Base-by-base conservation (phyloP, 495 filamentous ascomycete genomes). In the Hypoxylon lienhwacheense region DNA sequence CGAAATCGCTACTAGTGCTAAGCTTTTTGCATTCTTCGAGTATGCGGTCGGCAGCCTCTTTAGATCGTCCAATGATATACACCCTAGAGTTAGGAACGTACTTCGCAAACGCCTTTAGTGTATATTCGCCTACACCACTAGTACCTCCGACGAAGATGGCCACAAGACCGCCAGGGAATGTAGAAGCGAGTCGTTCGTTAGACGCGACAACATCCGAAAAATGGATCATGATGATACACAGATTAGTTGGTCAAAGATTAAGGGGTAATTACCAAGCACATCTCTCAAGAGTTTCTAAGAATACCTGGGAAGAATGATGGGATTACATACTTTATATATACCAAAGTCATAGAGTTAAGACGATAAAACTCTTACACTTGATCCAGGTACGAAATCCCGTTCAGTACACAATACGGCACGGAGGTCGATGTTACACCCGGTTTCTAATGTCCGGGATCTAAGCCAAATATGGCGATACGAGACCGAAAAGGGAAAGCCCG, bases 61-160 rank as follows among this genome's bases (percentile, higher is more conserved):
- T 62, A 1, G 66, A 71, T 43, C 71, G 70, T 25, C 72, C 74
- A 17, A 73, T 16, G 36, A 77, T 73, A 57, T 70, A 79, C 67
- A 52, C 79, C 59, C 29, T 83, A 51, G 58, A 81, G 29, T 70
- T 62, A 2, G 59, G 19, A 5, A 80, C 73, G 33, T 75, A 46
- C 8, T 73, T 66, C 5, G 76, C 76, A 43, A 87, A 80, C 12
- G 74, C 58, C 40, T 66, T 76, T 29, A 85, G 73, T 3, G 81
- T 83, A 33, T 73, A 61, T 52, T 78, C 68, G 36, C 79, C 82
- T 51, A 87, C 83, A 33, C 85, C 85, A 28, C 73, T 75, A 3
- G 84, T 88, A 29, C 74, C 84, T 39, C 85, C 81, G 8, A 83
- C 81, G 55, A 82, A 81, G 47, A 84, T 73, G 28, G 74, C 76